Percentiles rank a stretch among this genome's conserved stretches.
phyloP scores from a whole-genome alignment of 139 green algal genomes.

The Dunaliella primolecta region DNA sequence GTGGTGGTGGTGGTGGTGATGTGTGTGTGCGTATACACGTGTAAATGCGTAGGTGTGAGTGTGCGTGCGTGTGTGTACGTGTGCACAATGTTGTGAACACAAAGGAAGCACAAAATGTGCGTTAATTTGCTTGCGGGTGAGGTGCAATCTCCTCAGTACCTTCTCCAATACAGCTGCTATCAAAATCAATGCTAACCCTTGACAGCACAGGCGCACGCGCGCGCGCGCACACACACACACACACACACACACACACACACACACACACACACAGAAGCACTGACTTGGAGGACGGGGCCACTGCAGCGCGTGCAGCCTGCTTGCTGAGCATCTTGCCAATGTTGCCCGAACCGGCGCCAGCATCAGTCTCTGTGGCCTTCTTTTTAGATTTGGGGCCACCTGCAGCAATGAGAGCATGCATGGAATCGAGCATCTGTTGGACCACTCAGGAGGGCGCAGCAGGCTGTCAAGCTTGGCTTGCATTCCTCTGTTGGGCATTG shows the following conservation, averaged over 20 bases:
- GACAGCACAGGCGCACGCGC: neutral
- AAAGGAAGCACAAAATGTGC: no score
- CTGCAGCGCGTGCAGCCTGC: constrained; percentile 14
- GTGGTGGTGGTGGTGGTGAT: neutral
- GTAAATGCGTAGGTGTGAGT: neutral
- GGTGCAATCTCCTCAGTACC: no score
- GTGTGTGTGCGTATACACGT: neutral
- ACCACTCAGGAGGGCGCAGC: no score
- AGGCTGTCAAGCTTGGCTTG: no score
- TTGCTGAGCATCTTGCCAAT: constrained; percentile 25
- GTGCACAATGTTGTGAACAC: no score
- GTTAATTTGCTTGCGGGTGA: no score
- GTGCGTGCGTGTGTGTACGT: neutral
- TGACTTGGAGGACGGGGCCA: constrained; percentile 6
- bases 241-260: constrained; percentile 3
- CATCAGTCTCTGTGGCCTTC: constrained; percentile 10
- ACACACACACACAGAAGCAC: constrained; percentile 1
- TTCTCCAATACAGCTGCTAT: no score
- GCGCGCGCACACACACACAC: neutral
- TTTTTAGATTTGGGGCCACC: constrained; percentile 12
- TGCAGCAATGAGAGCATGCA: no score
- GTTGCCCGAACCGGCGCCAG: constrained; percentile 12
- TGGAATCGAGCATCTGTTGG: no score
- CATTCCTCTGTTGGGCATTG: no score
- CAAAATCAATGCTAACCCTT: neutral